Evolutionary conservation across 768 basidiomycete genomes (phyloP).

Genomic region (Phanerochaete sordida): DNA sequence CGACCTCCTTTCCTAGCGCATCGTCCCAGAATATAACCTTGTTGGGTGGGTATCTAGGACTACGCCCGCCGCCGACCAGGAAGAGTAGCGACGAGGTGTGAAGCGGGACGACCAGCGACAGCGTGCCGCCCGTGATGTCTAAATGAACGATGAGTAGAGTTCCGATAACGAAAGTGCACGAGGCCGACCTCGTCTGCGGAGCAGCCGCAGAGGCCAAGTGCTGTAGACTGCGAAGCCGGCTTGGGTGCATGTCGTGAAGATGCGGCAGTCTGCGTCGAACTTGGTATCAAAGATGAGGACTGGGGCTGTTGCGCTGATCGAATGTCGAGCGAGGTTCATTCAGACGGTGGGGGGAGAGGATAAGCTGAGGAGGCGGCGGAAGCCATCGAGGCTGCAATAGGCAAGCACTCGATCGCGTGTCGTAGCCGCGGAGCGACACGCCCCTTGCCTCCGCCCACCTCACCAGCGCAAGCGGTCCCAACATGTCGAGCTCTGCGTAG

Average conservation of each 20-base stretch:
- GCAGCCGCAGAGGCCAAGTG: conserved; percentile 67
- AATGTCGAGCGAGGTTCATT: conserved; percentile 88
- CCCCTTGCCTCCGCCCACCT: neutral
- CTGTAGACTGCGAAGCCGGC: conserved; percentile 83
- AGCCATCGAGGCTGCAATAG: conserved; percentile 9
- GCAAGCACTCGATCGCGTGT: conserved; percentile 9
- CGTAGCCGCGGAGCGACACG: neutral
- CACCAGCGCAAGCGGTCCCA: conserved; percentile 3
- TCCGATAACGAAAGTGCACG: conserved; percentile 11
- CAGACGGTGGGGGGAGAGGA: conserved; percentile 9
- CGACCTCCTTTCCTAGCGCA: conserved; percentile 68
- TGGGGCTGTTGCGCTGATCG: conserved; percentile 73
- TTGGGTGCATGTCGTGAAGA: conserved; percentile 78
- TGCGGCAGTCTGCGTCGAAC: conserved; percentile 75
- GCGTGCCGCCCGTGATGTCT: conserved; percentile 80
- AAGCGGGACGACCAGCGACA: conserved; percentile 71
- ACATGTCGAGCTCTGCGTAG: conserved; percentile 29
- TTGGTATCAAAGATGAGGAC: conserved; percentile 73
- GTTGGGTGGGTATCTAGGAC: conserved; percentile 87
- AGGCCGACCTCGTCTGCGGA: conserved; percentile 74
- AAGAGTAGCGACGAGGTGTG: conserved; percentile 83
- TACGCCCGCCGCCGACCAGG: conserved; percentile 83
- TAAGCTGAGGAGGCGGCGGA: neutral
- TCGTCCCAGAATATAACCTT: conserved; percentile 93
- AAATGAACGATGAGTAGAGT: conserved; percentile 12